Percentiles rank a stretch among this genome's conserved stretches.
Conservation (phyloP, 306 rosid genomes). For the Benincasa hispida region DNA sequence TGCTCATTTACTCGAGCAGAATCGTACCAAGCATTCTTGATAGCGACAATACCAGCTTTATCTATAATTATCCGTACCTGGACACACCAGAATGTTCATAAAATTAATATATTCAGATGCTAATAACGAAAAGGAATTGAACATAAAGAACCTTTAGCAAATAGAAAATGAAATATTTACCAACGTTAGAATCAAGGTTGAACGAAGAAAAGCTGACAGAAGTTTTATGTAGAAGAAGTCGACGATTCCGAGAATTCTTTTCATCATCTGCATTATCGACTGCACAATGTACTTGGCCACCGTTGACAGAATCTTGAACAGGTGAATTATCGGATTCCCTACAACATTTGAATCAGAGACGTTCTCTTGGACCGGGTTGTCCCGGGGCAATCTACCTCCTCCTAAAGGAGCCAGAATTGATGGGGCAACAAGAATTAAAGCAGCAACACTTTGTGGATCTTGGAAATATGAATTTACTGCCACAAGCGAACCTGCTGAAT, state of each 20-base stretch:
- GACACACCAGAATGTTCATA: neutral
- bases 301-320: constrained; percentile 36
- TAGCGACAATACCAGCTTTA: constrained; percentile 60
- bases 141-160: neutral
- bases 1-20: constrained; percentile 47
- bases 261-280: constrained; percentile 33
- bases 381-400: constrained; percentile 16
- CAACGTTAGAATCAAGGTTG: constrained; percentile 46
- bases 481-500: constrained; percentile 81
- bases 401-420: constrained; percentile 57
- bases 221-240: constrained; percentile 44
- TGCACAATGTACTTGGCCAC: constrained; percentile 25
- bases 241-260: constrained; percentile 31
- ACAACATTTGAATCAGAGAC: constrained; percentile 10
- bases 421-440: constrained; percentile 77
- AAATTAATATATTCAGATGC: neutral
- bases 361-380: constrained; percentile 30
- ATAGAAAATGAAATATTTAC: constrained; percentile 20
- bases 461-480: constrained; percentile 76
- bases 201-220: constrained; percentile 50
- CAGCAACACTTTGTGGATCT: constrained; percentile 85
- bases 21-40: constrained; percentile 77
- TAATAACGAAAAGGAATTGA: neutral
- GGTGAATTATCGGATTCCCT: constrained; percentile 29
- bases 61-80: constrained; percentile 68